Evolutionary conservation across 2,329 filamentous ascomycete genomes (phyloP), one percentile per base, ranked within the genome.

Genomic region (Penicillium sp.): DNA sequence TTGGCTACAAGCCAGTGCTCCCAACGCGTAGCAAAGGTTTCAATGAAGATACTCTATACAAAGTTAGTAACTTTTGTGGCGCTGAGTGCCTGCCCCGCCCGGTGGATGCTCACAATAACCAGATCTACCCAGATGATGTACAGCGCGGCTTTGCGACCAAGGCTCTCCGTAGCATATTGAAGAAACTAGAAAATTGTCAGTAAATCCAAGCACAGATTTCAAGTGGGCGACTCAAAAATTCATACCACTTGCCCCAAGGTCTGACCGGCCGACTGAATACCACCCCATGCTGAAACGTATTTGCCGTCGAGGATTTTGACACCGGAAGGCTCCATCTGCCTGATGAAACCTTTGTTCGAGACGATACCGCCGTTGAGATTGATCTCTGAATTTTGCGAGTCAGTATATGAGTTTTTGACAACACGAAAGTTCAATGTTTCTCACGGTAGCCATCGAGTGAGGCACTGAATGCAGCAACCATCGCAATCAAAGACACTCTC

Each of bases 381-480:
- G 54, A 70, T 74, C 59, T 73, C 68, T 69, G 7, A 2, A 9
- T 35, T 24, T 28, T 37, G 5, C 13, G 13, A 8, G 15, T 37
- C n/a, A 53, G 19, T 40, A 22, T 9, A 6, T 40, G 3, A 2
- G 8, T 24, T 26, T 24, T 10, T 1, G 4, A 28, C 2, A 40
- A 38, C 6, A 10, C 8, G 4, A 13, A 38, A 17, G 7, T 7
- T 24, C 17, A 12, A 26, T 24, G 4, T 28, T 61, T 42, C 72
- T 68, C 61, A 77, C 75, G 79, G 57, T 81, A 81, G 2, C 79
- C 79, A 67, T 81, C 79, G 0, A 81, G 66, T 0, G 79, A 75
- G 15, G 79, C 79, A 51, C 73, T 76, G 54, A 81, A 82, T 0
- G 79, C 76, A 5, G 78, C 79, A 53, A 66, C 59, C 78, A 81